Percentiles rank a stretch among this genome's conserved stretches.
Conservation (phyloP, 2,329 filamentous ascomycete species). For the Colletotrichum sp. region DNA sequence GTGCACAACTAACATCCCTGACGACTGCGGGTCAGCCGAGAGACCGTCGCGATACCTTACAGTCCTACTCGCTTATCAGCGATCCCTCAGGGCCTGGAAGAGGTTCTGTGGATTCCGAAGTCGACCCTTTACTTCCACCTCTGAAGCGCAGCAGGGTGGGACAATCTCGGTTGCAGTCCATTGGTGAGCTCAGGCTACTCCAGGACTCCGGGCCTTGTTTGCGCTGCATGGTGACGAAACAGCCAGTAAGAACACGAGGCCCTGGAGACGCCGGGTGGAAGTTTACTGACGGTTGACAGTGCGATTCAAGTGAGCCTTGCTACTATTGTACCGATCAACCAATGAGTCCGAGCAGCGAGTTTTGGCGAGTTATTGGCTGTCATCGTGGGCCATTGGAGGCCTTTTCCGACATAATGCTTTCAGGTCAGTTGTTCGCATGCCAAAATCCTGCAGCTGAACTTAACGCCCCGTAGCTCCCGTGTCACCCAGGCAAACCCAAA, state of each 20-base stretch:
- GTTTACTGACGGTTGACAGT: slow-evolving; percentile 38
- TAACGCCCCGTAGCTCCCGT: slow-evolving; percentile 40
- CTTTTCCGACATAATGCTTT: slow-evolving; percentile 55
- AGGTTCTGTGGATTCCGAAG: slow-evolving; percentile 50
- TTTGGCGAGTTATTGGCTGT: slow-evolving; percentile 57
- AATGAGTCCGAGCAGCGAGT: slow-evolving; percentile 41
- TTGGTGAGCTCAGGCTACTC: slow-evolving; percentile 58
- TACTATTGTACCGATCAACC: slow-evolving; percentile 47
- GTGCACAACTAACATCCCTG: slow-evolving; percentile 40
- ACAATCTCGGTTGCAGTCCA: slow-evolving; percentile 60
- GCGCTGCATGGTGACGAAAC: slow-evolving; percentile 52
- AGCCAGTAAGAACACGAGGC: slow-evolving; percentile 43
- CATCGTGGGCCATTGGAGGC: slow-evolving; percentile 52
- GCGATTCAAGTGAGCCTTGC: slow-evolving; percentile 56
- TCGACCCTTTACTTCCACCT: slow-evolving; percentile 59
- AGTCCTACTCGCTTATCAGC: slow-evolving; percentile 44
- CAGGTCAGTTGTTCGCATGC: slow-evolving; percentile 41
- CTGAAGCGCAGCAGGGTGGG: slow-evolving; percentile 58
- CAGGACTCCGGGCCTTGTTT: slow-evolving; percentile 55
- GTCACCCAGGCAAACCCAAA: slow-evolving; percentile 54
- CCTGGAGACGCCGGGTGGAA: neutral
- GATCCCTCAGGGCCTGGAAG: slow-evolving; percentile 40
- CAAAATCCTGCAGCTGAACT: neutral
- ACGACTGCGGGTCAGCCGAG: slow-evolving; percentile 35
- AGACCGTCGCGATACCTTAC: slow-evolving; percentile 46